phyloP scores from a whole-genome alignment of 2,329 filamentous ascomycete species.

The Pseudogymnoascus pannorum region DNA sequence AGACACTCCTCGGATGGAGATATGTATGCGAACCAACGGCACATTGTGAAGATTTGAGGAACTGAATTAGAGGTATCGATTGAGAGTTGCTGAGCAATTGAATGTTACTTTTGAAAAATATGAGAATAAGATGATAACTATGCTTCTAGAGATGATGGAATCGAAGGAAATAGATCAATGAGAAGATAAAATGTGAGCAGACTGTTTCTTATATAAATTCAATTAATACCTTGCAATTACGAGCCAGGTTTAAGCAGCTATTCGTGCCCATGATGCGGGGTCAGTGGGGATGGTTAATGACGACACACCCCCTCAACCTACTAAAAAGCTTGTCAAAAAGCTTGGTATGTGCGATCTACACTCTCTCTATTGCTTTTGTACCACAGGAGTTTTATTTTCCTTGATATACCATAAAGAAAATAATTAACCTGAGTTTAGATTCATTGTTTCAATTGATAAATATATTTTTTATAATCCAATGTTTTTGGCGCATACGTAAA shows the following conservation, averaged over 20 bases:
- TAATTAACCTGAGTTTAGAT: neutral
- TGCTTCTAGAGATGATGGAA: neutral
- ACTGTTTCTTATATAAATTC: neutral
- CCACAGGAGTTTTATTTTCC: neutral
- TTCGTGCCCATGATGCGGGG: neutral
- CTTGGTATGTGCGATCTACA: neutral
- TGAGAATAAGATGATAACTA: neutral
- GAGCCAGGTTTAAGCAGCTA: neutral
- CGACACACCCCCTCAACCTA: neutral
- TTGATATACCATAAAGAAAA: neutral
- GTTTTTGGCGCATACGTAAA: neutral
- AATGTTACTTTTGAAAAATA: neutral
- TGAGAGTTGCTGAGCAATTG: neutral
- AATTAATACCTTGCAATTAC: neutral
- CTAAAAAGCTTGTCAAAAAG: conserved; percentile 4
- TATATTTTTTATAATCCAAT: neutral
- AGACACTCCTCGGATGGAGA: conserved; percentile 45
- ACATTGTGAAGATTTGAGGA: conserved; percentile 28
- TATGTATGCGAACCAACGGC: conserved; percentile 50
- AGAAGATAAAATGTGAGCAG: neutral
- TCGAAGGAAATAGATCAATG: neutral
- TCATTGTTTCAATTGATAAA: neutral
- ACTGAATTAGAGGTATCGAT: neutral
- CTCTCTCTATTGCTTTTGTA: neutral
- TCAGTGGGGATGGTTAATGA: neutral